Evolutionary conservation across 371 early-diverging fungal species (phyloP).

Genomic region (Apophysomyces variabilis): DNA sequence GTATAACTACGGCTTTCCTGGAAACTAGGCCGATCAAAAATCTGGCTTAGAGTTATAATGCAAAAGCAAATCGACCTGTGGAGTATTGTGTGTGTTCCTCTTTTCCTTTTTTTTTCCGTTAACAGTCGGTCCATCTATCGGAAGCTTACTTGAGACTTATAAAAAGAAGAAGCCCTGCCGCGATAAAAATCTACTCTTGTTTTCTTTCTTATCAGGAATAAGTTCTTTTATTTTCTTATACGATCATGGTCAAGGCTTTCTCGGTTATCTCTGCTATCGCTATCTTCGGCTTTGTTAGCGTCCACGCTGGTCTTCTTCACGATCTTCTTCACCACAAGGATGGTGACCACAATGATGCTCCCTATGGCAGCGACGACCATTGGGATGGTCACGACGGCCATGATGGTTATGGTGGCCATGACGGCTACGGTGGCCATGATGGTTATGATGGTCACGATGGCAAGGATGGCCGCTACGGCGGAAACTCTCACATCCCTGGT

Average conservation of each 20-base stretch:
- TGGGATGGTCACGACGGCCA: background rate
- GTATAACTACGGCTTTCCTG: background rate
- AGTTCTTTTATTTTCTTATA: no score
- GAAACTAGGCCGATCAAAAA: background rate
- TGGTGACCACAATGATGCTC: background rate
- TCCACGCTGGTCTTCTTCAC: background rate
- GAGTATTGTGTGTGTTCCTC: no score
- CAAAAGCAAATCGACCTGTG: background rate
- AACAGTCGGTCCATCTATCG: background rate
- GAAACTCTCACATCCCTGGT: background rate
- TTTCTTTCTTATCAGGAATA: no score
- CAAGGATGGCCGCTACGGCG: background rate
- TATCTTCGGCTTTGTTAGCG: slow-evolving; percentile 5
- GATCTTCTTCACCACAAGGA: background rate
- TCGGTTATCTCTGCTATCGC: background rate
- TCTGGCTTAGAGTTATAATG: background rate
- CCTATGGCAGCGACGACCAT: background rate
- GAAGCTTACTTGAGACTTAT: background rate
- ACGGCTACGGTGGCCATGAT: background rate
- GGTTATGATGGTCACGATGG: background rate
- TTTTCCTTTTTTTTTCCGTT: background rate
- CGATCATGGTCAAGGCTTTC: slow-evolving; percentile 1
- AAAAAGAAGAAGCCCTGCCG: background rate
- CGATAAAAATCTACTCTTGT: no score
- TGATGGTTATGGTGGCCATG: background rate